Percentiles rank a stretch among this genome's conserved stretches.
Conservation (phyloP, 768 basidiomycete genomes). For the Boletus huronensis region DNA sequence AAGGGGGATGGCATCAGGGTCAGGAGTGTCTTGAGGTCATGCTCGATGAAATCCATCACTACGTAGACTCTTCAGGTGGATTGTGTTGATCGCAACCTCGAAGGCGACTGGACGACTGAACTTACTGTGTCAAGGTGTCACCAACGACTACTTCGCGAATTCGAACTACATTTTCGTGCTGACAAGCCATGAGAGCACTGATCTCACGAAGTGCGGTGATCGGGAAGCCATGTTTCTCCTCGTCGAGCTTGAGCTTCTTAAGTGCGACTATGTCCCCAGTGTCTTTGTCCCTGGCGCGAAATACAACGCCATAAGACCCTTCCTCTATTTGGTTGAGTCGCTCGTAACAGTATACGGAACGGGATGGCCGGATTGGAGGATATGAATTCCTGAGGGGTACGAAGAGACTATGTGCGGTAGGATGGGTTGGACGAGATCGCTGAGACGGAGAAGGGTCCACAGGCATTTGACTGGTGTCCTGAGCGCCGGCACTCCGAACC, state of each 20-base stretch:
- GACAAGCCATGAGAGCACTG: constrained; percentile 92
- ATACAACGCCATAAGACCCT: constrained; percentile 96
- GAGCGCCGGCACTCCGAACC: constrained; percentile 18
- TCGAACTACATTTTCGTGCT: constrained; percentile 95
- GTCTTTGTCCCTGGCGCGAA: constrained; percentile 91
- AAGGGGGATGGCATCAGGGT: constrained; percentile 96
- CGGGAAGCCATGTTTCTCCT: constrained; percentile 98
- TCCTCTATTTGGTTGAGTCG: constrained; percentile 97
- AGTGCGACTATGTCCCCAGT: constrained; percentile 95
- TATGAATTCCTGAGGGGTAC: constrained; percentile 75
- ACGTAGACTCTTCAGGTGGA: constrained; percentile 79
- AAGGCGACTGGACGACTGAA: constrained; percentile 27
- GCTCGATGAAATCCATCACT: constrained; percentile 99
- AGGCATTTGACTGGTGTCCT: constrained; percentile 16
- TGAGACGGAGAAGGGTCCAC: constrained; percentile 17
- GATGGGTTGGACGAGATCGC: constrained; percentile 12
- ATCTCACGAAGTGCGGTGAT: constrained; percentile 95
- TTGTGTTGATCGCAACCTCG: constrained; percentile 8
- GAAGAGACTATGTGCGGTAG: constrained; percentile 54
- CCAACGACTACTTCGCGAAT: constrained; percentile 97
- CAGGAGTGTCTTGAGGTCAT: constrained; percentile 95
- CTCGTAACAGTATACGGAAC: constrained; percentile 93
- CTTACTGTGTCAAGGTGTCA: constrained; percentile 97
- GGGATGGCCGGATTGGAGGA: constrained; percentile 78
- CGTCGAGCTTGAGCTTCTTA: constrained; percentile 97